Evolutionary conservation across 768 basidiomycete species (phyloP).

Genomic region (Pulveroboletus sp.): DNA sequence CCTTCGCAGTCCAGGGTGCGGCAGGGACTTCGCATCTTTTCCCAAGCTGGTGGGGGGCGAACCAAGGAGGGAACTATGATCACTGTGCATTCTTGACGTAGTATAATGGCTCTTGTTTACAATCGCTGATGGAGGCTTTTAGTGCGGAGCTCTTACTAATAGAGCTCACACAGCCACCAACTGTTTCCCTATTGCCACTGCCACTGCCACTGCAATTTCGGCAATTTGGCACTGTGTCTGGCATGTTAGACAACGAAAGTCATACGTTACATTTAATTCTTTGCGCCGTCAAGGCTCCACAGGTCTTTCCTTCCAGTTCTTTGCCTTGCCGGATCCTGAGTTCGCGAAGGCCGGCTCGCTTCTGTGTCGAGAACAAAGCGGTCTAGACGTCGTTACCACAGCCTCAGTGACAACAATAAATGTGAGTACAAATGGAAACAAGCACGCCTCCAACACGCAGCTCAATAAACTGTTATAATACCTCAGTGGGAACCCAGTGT

Average conservation of each 20-base stretch:
- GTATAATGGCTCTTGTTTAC: background rate
- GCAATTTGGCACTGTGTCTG: background rate
- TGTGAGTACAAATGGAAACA: conserved; percentile 33
- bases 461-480: conserved; percentile 26
- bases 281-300: background rate
- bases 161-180: conserved; percentile 7
- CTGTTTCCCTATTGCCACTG: background rate
- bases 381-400: conserved; percentile 16
- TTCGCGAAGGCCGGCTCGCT: background rate
- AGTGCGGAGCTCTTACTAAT: too few relatives aligned
- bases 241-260: background rate
- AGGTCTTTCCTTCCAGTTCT: background rate
- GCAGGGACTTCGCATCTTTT: conserved; percentile 47
- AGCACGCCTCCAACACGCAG: conserved; percentile 28
- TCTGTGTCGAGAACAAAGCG: conserved; percentile 20
- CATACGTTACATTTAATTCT: background rate
- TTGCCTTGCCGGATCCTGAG: background rate
- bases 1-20: conserved; percentile 51
- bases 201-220: background rate
- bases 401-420: conserved; percentile 29
- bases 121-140: too few relatives aligned
- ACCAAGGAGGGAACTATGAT: conserved; percentile 45
- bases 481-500: conserved; percentile 7
- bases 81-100: conserved; percentile 23
- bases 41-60: conserved; percentile 59